Conservation (phyloP, 176 grass and related monocot species). For the Eleusine indica region DNA sequence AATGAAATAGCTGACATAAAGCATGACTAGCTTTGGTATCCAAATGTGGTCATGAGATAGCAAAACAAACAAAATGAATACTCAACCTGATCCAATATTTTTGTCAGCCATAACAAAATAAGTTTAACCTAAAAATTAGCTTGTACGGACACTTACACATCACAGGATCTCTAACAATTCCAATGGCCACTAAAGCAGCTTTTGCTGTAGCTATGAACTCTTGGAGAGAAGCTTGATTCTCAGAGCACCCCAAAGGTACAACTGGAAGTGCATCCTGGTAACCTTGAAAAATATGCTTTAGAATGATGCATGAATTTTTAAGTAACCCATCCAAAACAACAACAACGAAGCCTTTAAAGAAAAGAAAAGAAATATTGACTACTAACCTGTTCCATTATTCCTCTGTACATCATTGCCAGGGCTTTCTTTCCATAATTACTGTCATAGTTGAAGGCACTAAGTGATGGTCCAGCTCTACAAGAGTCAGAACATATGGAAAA, state of each 20-base stretch:
- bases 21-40: too few species aligned
- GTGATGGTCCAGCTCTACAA: conserved; percentile 73
- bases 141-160: conserved; percentile 58
- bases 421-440: conserved; percentile 90
- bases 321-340: background rate
- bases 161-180: conserved; percentile 79
- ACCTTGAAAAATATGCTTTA: conserved; percentile 42
- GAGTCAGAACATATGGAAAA: conserved; percentile 23
- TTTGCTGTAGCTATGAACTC: conserved; percentile 77
- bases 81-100: background rate
- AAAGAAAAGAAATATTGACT: background rate
- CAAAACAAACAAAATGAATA: conserved; percentile 21
- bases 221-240: conserved; percentile 52
- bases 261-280: conserved; percentile 70
- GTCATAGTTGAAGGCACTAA: conserved; percentile 92
- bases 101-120: conserved; percentile 25
- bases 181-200: conserved; percentile 88
- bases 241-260: conserved; percentile 82
- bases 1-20: too few species aligned
- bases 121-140: background rate
- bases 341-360: background rate
- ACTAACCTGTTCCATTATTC: conserved; percentile 90
- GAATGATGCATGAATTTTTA: conserved; percentile 1
- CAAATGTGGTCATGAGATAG: background rate
- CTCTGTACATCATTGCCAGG: conserved; percentile 80